A percentile compares a stretch with the other conserved stretches of the same genome.
Evolutionary conservation across 2,329 filamentous ascomycete genomes (phyloP).

Genomic region (Talaromyces amestolkiae): DNA sequence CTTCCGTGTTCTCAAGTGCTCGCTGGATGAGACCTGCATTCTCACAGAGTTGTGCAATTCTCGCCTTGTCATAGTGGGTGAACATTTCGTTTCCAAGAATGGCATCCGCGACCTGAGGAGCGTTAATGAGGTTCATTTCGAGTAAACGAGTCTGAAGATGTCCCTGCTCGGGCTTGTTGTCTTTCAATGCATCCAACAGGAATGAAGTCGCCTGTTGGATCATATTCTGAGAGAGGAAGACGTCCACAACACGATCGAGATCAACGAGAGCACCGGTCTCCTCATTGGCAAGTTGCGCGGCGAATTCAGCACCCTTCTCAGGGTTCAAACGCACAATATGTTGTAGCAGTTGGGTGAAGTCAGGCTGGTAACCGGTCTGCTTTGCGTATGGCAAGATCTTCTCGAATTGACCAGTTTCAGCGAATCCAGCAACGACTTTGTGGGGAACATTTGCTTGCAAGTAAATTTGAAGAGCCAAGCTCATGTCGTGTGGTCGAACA

Average conservation of each 20-base stretch:
- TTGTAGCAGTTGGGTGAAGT: slow-evolving; percentile 87
- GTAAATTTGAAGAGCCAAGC: slow-evolving; percentile 84
- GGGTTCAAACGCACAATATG: slow-evolving; percentile 89
- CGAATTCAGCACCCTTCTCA: slow-evolving; percentile 93
- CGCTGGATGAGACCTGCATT: slow-evolving; percentile 82
- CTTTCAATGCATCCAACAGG: slow-evolving; percentile 89
- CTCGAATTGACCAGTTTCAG: slow-evolving; percentile 94
- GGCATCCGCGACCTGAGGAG: slow-evolving; percentile 94
- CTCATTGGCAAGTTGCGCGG: slow-evolving; percentile 84
- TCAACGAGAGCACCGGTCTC: slow-evolving; percentile 85
- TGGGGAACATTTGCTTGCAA: slow-evolving; percentile 84
- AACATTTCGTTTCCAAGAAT: slow-evolving; percentile 99
- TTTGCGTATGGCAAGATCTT: slow-evolving; percentile 91
- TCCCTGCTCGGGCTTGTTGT: slow-evolving; percentile 90
- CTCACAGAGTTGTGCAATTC: slow-evolving; percentile 88
- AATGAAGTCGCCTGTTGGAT: slow-evolving; percentile 98
- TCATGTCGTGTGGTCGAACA: slow-evolving; percentile 83
- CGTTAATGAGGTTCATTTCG: slow-evolving; percentile 97
- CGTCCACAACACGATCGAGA: slow-evolving; percentile 90
- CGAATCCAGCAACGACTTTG: slow-evolving; percentile 92
- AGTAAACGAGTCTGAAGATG: slow-evolving; percentile 89
- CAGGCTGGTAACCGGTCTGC: slow-evolving; percentile 84
- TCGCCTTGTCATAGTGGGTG: slow-evolving; percentile 87
- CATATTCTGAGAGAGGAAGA: slow-evolving; percentile 98
- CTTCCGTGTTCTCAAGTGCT: slow-evolving; percentile 92